These are phyloP conservation scores for Botrytis hyacinthi DNA, from an alignment of 2,329 filamentous ascomycete species.

Conservation along the genomic window DNA sequence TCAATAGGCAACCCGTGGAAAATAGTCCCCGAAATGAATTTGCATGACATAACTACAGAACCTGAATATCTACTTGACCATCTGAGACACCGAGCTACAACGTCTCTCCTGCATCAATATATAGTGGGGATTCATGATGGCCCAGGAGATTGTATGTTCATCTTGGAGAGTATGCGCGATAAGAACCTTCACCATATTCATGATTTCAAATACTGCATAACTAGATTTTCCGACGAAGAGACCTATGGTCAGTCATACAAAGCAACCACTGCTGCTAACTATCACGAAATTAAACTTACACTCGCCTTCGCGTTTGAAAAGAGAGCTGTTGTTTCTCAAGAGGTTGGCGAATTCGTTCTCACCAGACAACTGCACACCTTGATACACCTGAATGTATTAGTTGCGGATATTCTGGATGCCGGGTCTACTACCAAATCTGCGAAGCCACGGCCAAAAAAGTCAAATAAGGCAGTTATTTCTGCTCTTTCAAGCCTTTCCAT, in stretches of 20 bases:
- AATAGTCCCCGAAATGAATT: constrained; percentile 47
- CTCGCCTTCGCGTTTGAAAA: constrained; percentile 29
- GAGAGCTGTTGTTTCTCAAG: constrained; percentile 17
- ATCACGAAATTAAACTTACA: constrained; percentile 27
- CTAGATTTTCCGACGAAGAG: constrained; percentile 40
- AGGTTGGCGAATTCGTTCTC: constrained; percentile 38
- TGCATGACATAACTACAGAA: constrained; percentile 42
- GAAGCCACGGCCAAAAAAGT: constrained; percentile 36
- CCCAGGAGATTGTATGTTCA: constrained; percentile 41
- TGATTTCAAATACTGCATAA: constrained; percentile 39
- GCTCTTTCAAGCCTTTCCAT: constrained; percentile 41
- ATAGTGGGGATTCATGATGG: constrained; percentile 33
- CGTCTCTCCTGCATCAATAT: constrained; percentile 41
- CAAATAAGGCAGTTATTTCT: constrained; percentile 33
- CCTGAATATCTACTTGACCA: constrained; percentile 43
- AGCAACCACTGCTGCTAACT: constrained; percentile 26
- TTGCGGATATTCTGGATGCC: constrained; percentile 45
- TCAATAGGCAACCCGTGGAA: constrained; percentile 43
- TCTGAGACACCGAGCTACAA: constrained; percentile 43
- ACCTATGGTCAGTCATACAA: constrained; percentile 42
- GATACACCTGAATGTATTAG: constrained; percentile 43
- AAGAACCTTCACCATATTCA: constrained; percentile 39
- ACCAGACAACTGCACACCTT: constrained; percentile 42
- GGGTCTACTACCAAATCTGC: constrained; percentile 38
- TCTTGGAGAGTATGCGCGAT: constrained; percentile 40